These are phyloP conservation scores for Umbelopsis ramanniana DNA, from an alignment of 192 early-diverging fungal genomes.

Conservation along the genomic window DNA sequence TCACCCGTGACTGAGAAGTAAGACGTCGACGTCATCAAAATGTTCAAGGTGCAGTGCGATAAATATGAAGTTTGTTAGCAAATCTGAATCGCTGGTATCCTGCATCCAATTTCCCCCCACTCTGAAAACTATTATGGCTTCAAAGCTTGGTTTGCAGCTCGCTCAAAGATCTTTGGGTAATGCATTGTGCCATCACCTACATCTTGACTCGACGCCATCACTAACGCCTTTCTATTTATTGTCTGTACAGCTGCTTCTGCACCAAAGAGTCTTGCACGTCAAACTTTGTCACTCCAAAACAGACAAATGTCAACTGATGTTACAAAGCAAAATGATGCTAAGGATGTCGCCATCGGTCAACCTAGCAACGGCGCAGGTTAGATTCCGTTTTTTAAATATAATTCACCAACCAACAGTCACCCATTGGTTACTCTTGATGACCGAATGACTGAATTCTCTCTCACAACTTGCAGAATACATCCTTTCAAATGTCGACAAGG, in stretches of 20 bases:
- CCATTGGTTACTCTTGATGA: background rate
- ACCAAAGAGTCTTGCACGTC: constrained; percentile 24
- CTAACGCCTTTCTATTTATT: background rate
- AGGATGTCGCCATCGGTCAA: constrained; percentile 38
- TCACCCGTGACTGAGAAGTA: background rate
- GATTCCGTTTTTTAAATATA: background rate
- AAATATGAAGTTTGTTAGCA: background rate
- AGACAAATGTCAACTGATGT: constrained; percentile 40
- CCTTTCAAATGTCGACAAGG: constrained; percentile 87
- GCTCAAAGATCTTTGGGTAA: constrained; percentile 41
- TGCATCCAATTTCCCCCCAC: constrained; percentile 18
- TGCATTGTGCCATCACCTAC: constrained; percentile 4
- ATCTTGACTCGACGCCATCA: background rate
- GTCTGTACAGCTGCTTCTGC: constrained; percentile 17
- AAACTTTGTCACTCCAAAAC: constrained; percentile 23
- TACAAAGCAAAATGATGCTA: constrained; percentile 37
- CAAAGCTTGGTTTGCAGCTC: constrained; percentile 39
- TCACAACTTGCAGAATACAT: constrained; percentile 67
- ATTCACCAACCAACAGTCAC: background rate
- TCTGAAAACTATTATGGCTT: constrained; percentile 20
- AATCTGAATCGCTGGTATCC: constrained; percentile 18
- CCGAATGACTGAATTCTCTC: background rate
- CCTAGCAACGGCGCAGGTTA: constrained; percentile 46
- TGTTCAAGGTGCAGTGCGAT: background rate
- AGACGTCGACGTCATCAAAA: constrained; percentile 18